Base-by-base conservation (phyloP, 1,284 basidiomycete species). In the Naganishia liquefaciens region DNA sequence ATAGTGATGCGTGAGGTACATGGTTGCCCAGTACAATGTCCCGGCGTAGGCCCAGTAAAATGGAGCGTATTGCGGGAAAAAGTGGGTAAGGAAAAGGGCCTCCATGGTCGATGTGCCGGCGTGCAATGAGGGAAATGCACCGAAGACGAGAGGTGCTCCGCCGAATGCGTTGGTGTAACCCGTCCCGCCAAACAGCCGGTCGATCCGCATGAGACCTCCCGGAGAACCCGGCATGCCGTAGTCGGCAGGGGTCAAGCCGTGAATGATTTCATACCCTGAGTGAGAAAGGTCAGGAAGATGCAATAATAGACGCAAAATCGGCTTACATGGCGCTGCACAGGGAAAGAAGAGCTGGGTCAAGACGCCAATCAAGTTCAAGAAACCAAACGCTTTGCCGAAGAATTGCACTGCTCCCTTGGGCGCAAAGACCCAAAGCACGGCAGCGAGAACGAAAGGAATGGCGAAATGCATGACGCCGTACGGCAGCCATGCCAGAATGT, bases 1-100 rank as follows among this genome's bases (percentile, higher is more conserved):
- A 82, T 98, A 99, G 81, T 98, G 93, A 77, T 96, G 93, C 5
- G 90, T 92, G 71, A 95, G 87, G 81, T 96, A 96, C 95, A 99
- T 99, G 39, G 95, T 99, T 27, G 90, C 88, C 95, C 94, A 98
- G 79, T 96, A 99, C 1, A 99, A 84, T 39, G 92, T 81, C n/a
- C 85, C 87, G 2, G 87, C 87, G 78, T 99, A 98, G 0, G 79
- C 81, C 92, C 93, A 98, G 66, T 88, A 87, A 69, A 85, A 85
- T 1, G 79, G 72, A 65, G 76, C 76, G 71, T 83, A 83, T 69
- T 83, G 81, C 0, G 92, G 91, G 86, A 98, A 99, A 80, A 98
- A 98, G 80, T 99, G 93, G 37, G 89, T 87, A 68, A 96, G 81
- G 83, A 96, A 95, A 46, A 99, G 84, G 0, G 94, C 94, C 72